Conservation (phyloP, 768 basidiomycete genomes). For the Agaricus blazei region DNA sequence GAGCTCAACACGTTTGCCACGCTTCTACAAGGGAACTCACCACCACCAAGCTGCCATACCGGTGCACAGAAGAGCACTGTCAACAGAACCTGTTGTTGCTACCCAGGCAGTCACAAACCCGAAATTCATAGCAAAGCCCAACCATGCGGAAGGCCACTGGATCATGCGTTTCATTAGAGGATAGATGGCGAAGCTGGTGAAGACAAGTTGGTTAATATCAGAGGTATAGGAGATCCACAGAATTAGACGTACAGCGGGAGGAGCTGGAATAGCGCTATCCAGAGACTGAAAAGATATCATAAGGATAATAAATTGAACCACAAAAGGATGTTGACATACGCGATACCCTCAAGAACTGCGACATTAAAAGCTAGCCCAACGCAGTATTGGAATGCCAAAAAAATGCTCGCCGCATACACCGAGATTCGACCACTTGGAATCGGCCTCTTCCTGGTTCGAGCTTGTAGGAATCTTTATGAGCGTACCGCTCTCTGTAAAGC, state of each 20-base stretch:
- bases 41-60: constrained; percentile 42
- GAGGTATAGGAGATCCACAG: background rate
- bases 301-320: background rate
- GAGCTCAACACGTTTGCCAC: background rate
- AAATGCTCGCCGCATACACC: constrained; percentile 33
- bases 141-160: constrained; percentile 59
- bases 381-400: constrained; percentile 34
- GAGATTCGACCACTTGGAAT: constrained; percentile 46
- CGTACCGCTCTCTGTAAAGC: background rate
- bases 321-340: constrained; percentile 22
- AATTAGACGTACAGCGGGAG: constrained; percentile 34
- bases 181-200: constrained; percentile 36
- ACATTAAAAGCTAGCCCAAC: constrained; percentile 36
- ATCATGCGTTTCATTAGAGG: constrained; percentile 54
- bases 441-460: constrained; percentile 43
- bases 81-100: constrained; percentile 26
- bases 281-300: constrained; percentile 26
- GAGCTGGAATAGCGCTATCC: constrained; percentile 39
- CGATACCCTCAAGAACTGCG: constrained; percentile 21
- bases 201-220: background rate
- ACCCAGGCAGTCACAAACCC: constrained; percentile 47
- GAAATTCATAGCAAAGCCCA: constrained; percentile 56
- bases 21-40: constrained; percentile 20
- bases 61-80: constrained; percentile 25
- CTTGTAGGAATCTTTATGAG: constrained; percentile 19